Evolutionary conservation across 2,329 filamentous ascomycete species (phyloP).

Genomic region (Rhytidhysteron rufulum): DNA sequence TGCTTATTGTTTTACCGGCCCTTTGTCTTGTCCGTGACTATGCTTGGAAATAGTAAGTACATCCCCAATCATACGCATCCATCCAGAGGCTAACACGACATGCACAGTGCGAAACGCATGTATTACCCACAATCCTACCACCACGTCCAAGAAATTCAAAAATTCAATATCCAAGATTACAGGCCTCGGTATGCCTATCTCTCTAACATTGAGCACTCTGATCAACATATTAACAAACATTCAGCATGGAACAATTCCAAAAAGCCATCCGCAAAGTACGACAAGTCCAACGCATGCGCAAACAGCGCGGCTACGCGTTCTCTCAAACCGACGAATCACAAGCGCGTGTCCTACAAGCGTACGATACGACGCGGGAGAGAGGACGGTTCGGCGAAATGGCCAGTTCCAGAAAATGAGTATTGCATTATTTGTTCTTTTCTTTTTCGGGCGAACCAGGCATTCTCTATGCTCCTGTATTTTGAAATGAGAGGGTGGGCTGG

Average conservation of each 20-base stretch:
- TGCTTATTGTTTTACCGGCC: conserved; percentile 74
- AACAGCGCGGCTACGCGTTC: conserved; percentile 97
- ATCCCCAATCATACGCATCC: too few relatives aligned
- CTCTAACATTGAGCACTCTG: too few relatives aligned
- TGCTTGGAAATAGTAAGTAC: conserved; percentile 80
- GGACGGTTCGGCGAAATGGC: conserved; percentile 96
- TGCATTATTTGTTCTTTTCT: too few relatives aligned
- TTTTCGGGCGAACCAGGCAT: too few relatives aligned
- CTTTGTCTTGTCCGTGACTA: conserved; percentile 86
- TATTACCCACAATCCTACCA: conserved; percentile 95
- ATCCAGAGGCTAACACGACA: neutral
- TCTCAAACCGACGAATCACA: conserved; percentile 96
- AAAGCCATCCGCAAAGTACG: conserved; percentile 98
- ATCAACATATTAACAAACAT: too few relatives aligned
- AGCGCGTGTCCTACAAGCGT: conserved; percentile 90
- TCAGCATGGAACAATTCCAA: conserved; percentile 98
- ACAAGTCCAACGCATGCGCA: conserved; percentile 98
- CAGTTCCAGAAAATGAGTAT: conserved; percentile 49
- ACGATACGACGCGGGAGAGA: conserved; percentile 90
- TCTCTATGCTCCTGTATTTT: too few relatives aligned
- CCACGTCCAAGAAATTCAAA: conserved; percentile 98
- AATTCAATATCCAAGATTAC: conserved; percentile 99
- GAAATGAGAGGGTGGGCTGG: too few relatives aligned
- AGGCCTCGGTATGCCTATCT: conserved; percentile 70
- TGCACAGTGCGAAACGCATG: conserved; percentile 72